phyloP scores from a whole-genome alignment of 2,329 filamentous ascomycete genomes.

The Macrophomina pseudophaseolina region DNA sequence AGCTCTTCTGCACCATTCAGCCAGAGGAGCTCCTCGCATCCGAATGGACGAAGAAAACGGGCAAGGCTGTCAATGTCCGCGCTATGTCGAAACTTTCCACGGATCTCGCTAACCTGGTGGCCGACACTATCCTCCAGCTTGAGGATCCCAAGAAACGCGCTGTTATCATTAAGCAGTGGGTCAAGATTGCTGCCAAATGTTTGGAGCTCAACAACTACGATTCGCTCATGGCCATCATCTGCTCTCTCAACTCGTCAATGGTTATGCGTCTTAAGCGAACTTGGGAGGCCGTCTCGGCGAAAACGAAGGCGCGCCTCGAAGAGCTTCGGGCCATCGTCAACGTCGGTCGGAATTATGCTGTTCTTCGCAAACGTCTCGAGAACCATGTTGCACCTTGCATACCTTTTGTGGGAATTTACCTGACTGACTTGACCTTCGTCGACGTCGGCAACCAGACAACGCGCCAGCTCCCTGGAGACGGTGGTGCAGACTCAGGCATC shows the following conservation, averaged over 20 bases:
- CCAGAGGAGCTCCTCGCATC: slow-evolving; percentile 90
- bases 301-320: slow-evolving; percentile 80
- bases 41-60: slow-evolving; percentile 91
- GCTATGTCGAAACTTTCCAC: slow-evolving; percentile 93
- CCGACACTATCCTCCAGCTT: slow-evolving; percentile 86
- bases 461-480: slow-evolving; percentile 70
- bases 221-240: slow-evolving; percentile 95
- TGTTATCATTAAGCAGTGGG: slow-evolving; percentile 93
- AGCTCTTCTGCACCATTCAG: slow-evolving; percentile 87
- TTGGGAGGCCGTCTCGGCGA: slow-evolving; percentile 86
- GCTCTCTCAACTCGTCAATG: slow-evolving; percentile 88
- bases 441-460: slow-evolving; percentile 91
- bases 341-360: slow-evolving; percentile 87
- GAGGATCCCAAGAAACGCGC: slow-evolving; percentile 94
- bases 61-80: slow-evolving; percentile 85
- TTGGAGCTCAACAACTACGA: slow-evolving; percentile 95
- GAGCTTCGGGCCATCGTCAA: slow-evolving; percentile 84
- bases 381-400: slow-evolving; percentile 90
- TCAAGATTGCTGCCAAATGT: slow-evolving; percentile 88
- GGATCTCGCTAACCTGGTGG: slow-evolving; percentile 88
- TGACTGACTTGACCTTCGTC: slow-evolving; percentile 95
- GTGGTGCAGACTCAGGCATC: slow-evolving; percentile 66
- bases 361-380: slow-evolving; percentile 80
- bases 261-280: slow-evolving; percentile 87
- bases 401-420: slow-evolving; percentile 93